Evolutionary conservation across 768 basidiomycete genomes (phyloP).

Genomic region (Podaxis sp.): DNA sequence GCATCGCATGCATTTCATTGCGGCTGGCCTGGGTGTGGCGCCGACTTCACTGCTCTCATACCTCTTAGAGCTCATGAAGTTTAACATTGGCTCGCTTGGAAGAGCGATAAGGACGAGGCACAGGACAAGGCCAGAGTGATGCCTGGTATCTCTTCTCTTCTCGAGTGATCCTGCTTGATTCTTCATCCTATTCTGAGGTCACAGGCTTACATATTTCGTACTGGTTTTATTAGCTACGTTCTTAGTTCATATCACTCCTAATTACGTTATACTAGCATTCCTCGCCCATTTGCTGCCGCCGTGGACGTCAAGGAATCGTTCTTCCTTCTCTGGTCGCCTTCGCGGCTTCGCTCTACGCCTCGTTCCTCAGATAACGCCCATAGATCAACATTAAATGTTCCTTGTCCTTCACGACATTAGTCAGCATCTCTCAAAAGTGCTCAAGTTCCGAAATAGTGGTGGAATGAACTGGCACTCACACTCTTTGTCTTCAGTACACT

Average conservation of each 20-base stretch:
- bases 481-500: constrained; percentile 48
- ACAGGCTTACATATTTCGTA: background rate
- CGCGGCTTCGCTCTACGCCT: constrained; percentile 53
- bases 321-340: constrained; percentile 49
- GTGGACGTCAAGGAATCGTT: constrained; percentile 32
- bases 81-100: constrained; percentile 1
- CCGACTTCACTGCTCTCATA: background rate
- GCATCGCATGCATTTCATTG: background rate
- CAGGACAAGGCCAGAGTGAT: background rate
- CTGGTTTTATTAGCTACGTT: background rate
- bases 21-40: background rate
- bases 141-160: constrained; percentile 2
- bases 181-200: background rate
- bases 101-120: background rate
- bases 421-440: background rate
- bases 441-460: background rate
- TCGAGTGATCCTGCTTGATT: background rate
- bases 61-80: background rate
- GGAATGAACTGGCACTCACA: constrained; percentile 24
- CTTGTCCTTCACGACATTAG: constrained; percentile 16
- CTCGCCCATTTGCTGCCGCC: too few relatives aligned
- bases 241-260: too few relatives aligned
- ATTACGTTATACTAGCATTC: too few relatives aligned
- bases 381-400: constrained; percentile 49
- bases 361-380: constrained; percentile 55